Evolutionary conservation across 2,329 filamentous ascomycete genomes (phyloP).

Genomic region (Dothideomycetes sp.): DNA sequence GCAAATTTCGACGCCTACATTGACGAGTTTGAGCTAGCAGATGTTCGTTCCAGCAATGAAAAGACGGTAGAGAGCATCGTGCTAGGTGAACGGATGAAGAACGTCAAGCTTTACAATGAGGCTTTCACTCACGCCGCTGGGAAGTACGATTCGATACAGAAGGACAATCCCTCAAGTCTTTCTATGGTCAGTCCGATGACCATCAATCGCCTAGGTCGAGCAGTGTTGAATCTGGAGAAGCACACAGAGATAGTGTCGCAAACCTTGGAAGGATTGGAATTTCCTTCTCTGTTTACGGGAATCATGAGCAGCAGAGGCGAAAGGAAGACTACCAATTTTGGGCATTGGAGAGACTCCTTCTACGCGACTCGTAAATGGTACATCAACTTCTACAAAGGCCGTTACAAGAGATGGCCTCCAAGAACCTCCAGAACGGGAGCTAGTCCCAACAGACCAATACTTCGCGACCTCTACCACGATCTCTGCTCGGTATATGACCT

Average conservation of each 20-base stretch:
- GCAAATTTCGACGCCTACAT: constrained; percentile 64
- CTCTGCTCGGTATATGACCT: constrained; percentile 81
- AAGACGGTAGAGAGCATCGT: constrained; percentile 84
- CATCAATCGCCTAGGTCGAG: constrained; percentile 68
- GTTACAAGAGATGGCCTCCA: constrained; percentile 74
- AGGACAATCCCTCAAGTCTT: constrained; percentile 58
- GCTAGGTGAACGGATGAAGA: constrained; percentile 81
- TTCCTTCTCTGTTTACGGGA: constrained; percentile 79
- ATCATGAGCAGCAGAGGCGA: constrained; percentile 75
- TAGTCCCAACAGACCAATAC: constrained; percentile 73
- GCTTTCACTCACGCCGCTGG: constrained; percentile 86
- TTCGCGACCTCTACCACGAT: constrained; percentile 75
- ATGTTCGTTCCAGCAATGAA: constrained; percentile 71
- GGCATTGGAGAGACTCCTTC: constrained; percentile 70
- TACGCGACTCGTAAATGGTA: constrained; percentile 63
- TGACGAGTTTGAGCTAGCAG: constrained; percentile 63
- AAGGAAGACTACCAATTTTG: constrained; percentile 69
- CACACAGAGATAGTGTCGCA: constrained; percentile 59
- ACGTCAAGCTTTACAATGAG: constrained; percentile 72
- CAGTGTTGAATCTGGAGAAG: constrained; percentile 66
- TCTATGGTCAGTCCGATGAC: constrained; percentile 59
- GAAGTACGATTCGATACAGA: constrained; percentile 64
- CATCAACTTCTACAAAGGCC: constrained; percentile 56
- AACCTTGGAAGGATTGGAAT: constrained; percentile 80
- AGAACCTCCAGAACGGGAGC: constrained; percentile 87